These are phyloP conservation scores for Malus sieversii DNA, from an alignment of 306 rosid genomes.

Conservation along the genomic window DNA sequence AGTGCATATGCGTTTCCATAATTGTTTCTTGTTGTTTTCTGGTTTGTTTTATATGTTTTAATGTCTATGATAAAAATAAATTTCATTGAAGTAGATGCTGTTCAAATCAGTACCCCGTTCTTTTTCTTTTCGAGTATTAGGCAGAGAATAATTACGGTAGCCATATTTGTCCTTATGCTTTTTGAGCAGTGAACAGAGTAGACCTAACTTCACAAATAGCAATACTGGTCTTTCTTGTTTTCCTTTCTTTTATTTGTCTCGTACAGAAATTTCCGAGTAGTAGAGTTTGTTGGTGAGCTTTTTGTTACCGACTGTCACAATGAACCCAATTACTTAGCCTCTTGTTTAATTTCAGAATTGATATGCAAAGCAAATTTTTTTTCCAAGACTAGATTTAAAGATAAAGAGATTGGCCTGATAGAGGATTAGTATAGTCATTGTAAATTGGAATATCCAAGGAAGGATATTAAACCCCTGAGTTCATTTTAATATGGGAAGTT, in stretches of 20 bases:
- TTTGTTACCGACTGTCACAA: neutral
- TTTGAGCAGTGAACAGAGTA: neutral
- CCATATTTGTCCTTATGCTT: neutral
- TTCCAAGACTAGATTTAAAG: neutral
- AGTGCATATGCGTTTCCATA: neutral
- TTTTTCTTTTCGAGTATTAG: neutral
- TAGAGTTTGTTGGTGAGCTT: neutral
- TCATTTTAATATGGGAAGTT: neutral
- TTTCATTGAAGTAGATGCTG: neutral
- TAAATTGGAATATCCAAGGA: neutral
- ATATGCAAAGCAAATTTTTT: neutral
- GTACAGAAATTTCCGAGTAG: neutral
- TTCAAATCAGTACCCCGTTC: neutral
- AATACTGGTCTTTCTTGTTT: neutral
- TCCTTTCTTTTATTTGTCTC: neutral
- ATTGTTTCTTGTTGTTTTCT: neutral
- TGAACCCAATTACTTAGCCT: neutral
- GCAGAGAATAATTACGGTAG: neutral
- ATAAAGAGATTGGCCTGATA: neutral
- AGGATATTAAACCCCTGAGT: neutral
- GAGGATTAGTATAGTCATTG: neutral
- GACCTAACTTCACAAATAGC: neutral
- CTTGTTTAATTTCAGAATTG: neutral
- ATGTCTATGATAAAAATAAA: neutral
- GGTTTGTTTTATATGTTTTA: neutral